A percentile compares a stretch with the other conserved stretches of the same genome.
These are phyloP conservation scores for Eucalyptus curtisii DNA, from an alignment of 345 rosid genomes.

Conservation along the genomic window DNA sequence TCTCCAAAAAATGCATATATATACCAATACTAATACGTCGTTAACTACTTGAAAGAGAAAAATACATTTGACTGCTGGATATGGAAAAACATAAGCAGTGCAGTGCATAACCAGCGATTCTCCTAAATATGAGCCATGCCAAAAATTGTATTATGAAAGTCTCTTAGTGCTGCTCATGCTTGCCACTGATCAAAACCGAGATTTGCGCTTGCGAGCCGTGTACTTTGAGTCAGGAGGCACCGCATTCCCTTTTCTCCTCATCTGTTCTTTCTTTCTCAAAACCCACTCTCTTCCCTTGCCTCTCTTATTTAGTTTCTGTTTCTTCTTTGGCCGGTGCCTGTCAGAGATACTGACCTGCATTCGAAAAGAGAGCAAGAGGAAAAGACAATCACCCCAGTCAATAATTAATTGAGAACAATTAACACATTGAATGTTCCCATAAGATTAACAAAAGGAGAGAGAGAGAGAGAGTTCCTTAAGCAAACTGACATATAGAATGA, in stretches of 20 bases:
- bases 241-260: conserved; percentile 63
- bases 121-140: not conserved
- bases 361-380: not conserved
- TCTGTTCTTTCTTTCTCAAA: conserved; percentile 75
- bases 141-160: not conserved
- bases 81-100: not conserved
- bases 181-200: conserved; percentile 36
- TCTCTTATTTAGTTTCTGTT: conserved; percentile 51
- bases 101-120: not conserved
- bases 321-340: conserved; percentile 73
- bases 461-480: not conserved
- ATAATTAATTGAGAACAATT: not conserved
- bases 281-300: conserved; percentile 76
- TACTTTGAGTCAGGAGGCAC: conserved; percentile 76
- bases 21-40: not conserved
- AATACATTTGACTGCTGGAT: not conserved
- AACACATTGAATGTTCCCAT: not conserved
- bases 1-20: not conserved
- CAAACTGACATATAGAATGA: not conserved
- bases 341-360: conserved; percentile 55
- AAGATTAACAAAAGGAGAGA: not conserved
- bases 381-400: not conserved
- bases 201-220: conserved; percentile 75
- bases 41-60: not conserved
- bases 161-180: not conserved